Evolutionary conservation across 352 stramenopile genomes (phyloP), one percentile per base, ranked within the genome.

Genomic region (Phytophthora syringae): DNA sequence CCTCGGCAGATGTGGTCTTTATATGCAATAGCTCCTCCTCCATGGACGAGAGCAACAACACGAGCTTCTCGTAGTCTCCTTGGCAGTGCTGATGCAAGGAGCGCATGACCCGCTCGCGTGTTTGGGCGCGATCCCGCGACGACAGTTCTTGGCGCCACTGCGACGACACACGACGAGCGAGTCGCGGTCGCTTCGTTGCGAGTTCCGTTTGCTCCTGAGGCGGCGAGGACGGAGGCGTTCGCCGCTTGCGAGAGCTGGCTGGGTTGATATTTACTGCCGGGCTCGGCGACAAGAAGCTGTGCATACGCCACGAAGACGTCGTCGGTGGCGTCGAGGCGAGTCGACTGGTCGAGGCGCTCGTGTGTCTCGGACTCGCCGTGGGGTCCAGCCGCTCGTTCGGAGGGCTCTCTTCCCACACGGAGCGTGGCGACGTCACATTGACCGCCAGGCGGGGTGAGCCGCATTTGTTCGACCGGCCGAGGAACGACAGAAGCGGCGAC

Each of bases 1-100:
- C 77, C 45, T 88, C 70, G 45, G 71, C 84, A 22, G 86, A 88
- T 28, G 65, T 84, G 10, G 81, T 89, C 43, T 88, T 86, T 49
- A 90, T 78, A 63, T 94, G 82, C 55, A 94, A 62, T 30, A 94
- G 65, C 64, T 94, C 84, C 61, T 94, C 86, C 40, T 94, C 86
- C 70, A 94, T 78, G 10, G 86, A 77, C 11, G 82, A 76, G 3
- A 93, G 58, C 25, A 94, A 61, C 16, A 76, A 48, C 54, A 92
- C 55, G 21, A 94, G 77, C 43, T 75, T 67, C n/a, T 92, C 81
- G 45, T 86, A 91, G 64, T 90, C 76, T 32, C 74, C 80, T 11
- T 80, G 68, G 47, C 73, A 82, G 43, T 92, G 77, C 30, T 66
- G 60, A 18, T 81, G 62, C 27, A 94, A 50, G n/a, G 72, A 79